These are phyloP conservation scores for Haplosporangium sp. DNA, from an alignment of 371 early-diverging fungal genomes.

Conservation along the genomic window DNA sequence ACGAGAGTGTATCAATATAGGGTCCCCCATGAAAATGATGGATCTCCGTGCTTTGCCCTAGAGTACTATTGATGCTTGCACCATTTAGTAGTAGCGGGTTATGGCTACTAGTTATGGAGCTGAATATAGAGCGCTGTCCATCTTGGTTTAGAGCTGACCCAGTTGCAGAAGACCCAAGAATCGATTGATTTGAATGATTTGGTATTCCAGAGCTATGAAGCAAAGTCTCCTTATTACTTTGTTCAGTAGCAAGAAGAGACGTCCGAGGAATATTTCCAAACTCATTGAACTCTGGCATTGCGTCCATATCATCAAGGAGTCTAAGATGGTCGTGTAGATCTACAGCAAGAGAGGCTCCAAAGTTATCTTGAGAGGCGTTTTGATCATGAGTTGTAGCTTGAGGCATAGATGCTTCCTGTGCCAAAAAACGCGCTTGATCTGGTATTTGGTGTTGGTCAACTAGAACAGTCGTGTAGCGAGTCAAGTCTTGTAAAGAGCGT, in stretches of 20 bases:
- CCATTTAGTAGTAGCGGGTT: conserved; percentile 8
- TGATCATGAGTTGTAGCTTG: conserved; percentile 19
- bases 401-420: conserved; percentile 9
- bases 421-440: conserved; percentile 13
- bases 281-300: conserved; percentile 26
- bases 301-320: conserved; percentile 43
- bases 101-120: conserved; percentile 12
- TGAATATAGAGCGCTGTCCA: conserved; percentile 9
- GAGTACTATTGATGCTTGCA: neutral
- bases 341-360: conserved; percentile 37
- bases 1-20: conserved; percentile 36
- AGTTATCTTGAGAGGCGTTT: conserved; percentile 18
- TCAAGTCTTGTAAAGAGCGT: conserved; percentile 30
- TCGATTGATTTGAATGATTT: conserved; percentile 6
- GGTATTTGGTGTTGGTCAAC: conserved; percentile 20
- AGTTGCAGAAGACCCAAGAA: conserved; percentile 4
- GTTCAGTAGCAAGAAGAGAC: neutral
- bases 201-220: conserved; percentile 2
- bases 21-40: conserved; percentile 27
- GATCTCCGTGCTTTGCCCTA: conserved; percentile 7
- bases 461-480: conserved; percentile 13
- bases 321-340: conserved; percentile 31
- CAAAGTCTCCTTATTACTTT: conserved; percentile 1
- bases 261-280: conserved; percentile 16
- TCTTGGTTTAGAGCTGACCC: neutral